Base-by-base conservation (phyloP, 805 yeast genomes). In the Ogataea glucozyma region DNA sequence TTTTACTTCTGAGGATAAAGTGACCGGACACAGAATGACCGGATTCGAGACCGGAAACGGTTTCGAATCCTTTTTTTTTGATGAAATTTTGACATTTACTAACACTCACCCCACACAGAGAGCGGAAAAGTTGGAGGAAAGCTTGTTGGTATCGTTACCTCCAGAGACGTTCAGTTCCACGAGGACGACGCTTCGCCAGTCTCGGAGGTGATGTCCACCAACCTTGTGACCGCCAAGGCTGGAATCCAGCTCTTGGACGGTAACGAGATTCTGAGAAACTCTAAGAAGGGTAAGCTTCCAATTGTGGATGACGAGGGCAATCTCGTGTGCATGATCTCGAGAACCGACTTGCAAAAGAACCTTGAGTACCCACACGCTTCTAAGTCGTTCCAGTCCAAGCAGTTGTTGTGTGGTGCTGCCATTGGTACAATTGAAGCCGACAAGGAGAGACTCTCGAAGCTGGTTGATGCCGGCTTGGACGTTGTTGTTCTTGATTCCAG, bases 261-360 rank as follows among this genome's bases (percentile, higher is more conserved):
- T 68, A 93, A 93, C 69, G 87, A 84, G 47, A 81, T 91, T 56
- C 79, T 93, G 67, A 83, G 95, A 74, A 71, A 80, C 57, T 90
- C 97, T 51, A 93, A 93, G 76, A 93, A 91, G 77, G 99, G 99
- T 70, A 93, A 93, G 71, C 79, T 93, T 61, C 97, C 98, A 62
- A 88, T 93, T 59, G 83, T 93, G 55, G 97, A 93, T 66, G 65
- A 66, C 22, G 59, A 75, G 13, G 86, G 88, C 58, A 81, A 81
- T 70, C 74, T 93, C 57, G 85, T 90, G 41, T 84, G 97, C 38
- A 78, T 93, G 73, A 75, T 93, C 54, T 88, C 97, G 30, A 85
- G 96, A 75, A 88, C 97, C 48, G 99, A 93, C 71, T 82, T 93
- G 73, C 95, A 88, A 78, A 93, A 93, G 79, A 93, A 93, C 73